These are phyloP conservation scores for Phytophthora uliginosa DNA, from an alignment of 352 stramenopile species.

Conservation along the genomic window DNA sequence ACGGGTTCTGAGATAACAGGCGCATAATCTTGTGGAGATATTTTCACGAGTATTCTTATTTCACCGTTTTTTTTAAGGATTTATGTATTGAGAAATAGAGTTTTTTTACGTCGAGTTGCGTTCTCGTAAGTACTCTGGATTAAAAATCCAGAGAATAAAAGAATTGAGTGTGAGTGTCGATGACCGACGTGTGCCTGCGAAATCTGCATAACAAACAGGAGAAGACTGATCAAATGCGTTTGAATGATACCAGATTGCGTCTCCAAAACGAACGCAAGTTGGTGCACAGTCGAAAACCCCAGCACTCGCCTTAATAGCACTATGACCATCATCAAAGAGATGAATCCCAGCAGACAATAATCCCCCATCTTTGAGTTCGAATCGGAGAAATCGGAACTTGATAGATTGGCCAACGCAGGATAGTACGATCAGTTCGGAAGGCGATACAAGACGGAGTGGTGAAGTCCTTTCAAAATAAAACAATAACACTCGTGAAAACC, in stretches of 20 bases:
- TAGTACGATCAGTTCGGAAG: constrained; percentile 28
- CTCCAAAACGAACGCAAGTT: constrained; percentile 45
- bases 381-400: neutral
- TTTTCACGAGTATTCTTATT: too few relatives aligned
- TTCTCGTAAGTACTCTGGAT: too few relatives aligned
- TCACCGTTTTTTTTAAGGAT: too few relatives aligned
- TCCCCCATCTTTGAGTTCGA: constrained; percentile 3
- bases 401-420: constrained; percentile 6
- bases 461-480: neutral
- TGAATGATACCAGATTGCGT: constrained; percentile 34
- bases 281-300: constrained; percentile 21
- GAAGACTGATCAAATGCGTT: constrained; percentile 34
- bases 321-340: constrained; percentile 4
- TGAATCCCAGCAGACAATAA: constrained; percentile 17
- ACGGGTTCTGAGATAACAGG: too few relatives aligned
- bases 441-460: constrained; percentile 2
- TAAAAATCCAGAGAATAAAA: too few relatives aligned
- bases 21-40: too few relatives aligned
- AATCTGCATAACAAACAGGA: constrained; percentile 44
- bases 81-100: too few relatives aligned
- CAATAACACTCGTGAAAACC: neutral
- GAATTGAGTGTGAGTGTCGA: neutral
- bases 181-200: constrained; percentile 39
- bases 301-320: constrained; percentile 12
- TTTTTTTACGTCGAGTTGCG: too few relatives aligned